These are phyloP conservation scores for Pistacia atlantica DNA, from an alignment of 345 rosid genomes.

Conservation along the genomic window DNA sequence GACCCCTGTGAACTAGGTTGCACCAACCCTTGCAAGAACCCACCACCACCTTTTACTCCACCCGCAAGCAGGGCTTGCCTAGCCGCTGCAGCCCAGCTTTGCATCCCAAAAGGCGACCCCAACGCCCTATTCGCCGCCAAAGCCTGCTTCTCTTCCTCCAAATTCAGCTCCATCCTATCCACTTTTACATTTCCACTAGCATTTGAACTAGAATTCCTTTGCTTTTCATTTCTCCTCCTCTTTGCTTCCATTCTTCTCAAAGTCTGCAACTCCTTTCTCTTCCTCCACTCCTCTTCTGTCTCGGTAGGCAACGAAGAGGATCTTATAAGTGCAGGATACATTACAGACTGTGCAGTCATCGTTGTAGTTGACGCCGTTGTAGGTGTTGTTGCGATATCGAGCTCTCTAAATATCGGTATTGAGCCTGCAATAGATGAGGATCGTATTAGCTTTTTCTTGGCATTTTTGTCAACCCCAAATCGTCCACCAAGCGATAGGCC, in stretches of 20 bases:
- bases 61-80: conserved; percentile 25
- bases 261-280: conserved; percentile 83
- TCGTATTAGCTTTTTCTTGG: conserved; percentile 52
- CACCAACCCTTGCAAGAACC: conserved; percentile 37
- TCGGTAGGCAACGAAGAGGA: conserved; percentile 83
- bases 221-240: conserved; percentile 83
- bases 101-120: conserved; percentile 39
- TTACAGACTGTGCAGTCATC: conserved; percentile 28
- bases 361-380: background rate
- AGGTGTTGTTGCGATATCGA: conserved; percentile 17
- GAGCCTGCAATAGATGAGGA: conserved; percentile 76
- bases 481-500: conserved; percentile 87
- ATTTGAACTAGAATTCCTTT: conserved; percentile 44
- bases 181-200: background rate
- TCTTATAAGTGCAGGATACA: conserved; percentile 57
- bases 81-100: conserved; percentile 42
- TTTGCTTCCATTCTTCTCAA: conserved; percentile 86
- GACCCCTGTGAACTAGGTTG: conserved; percentile 55
- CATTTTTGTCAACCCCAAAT: conserved; percentile 80
- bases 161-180: conserved; percentile 28
- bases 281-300: conserved; percentile 93
- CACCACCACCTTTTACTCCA: conserved; percentile 34
- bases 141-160: conserved; percentile 39
- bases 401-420: conserved; percentile 39
- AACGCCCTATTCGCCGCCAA: conserved; percentile 23